phyloP scores from a whole-genome alignment of 1,139 yeast genomes.

The Pichia sp. region DNA sequence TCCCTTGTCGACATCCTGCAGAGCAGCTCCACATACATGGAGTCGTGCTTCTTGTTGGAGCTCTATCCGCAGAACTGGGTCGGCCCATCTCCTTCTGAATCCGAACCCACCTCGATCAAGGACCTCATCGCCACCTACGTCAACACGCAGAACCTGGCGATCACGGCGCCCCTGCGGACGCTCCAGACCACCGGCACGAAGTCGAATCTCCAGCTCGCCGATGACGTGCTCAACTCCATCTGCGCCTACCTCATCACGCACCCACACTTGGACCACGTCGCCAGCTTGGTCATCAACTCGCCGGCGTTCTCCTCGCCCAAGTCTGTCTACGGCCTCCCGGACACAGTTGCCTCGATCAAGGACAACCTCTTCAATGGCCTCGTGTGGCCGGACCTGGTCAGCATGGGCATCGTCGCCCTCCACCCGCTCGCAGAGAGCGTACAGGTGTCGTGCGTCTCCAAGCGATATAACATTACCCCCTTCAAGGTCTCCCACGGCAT shows the following conservation, averaged over 20 bases:
- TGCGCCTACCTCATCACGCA: slow-evolving; percentile 62
- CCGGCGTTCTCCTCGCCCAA: slow-evolving; percentile 43
- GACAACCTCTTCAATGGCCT: slow-evolving; percentile 64
- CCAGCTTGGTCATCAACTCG: slow-evolving; percentile 65
- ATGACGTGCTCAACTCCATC: slow-evolving; percentile 21
- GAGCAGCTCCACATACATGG: slow-evolving; percentile 13
- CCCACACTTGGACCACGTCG: slow-evolving; percentile 79
- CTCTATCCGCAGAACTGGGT: slow-evolving; percentile 25
- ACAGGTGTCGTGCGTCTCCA: slow-evolving; percentile 19
- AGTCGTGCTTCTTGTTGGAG: slow-evolving; percentile 16
- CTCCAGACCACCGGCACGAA: not conserved
- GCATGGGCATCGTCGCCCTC: slow-evolving; percentile 20
- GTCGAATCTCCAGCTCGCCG: slow-evolving; percentile 21
- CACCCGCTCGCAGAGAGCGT: slow-evolving; percentile 7
- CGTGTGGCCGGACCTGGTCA: slow-evolving; percentile 74
- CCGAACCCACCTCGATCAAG: not conserved
- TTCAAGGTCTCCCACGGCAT: slow-evolving; percentile 37
- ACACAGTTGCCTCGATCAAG: slow-evolving; percentile 51
- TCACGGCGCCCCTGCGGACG: slow-evolving; percentile 5
- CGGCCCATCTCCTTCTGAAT: no score
- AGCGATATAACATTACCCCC: slow-evolving; percentile 29
- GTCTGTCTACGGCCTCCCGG: slow-evolving; percentile 47
- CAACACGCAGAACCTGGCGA: slow-evolving; percentile 4
- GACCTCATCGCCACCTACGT: not conserved
- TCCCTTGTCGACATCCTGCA: slow-evolving; percentile 50